Base-by-base conservation (phyloP, 306 rosid species). In the Echinosophora koreensis region DNA sequence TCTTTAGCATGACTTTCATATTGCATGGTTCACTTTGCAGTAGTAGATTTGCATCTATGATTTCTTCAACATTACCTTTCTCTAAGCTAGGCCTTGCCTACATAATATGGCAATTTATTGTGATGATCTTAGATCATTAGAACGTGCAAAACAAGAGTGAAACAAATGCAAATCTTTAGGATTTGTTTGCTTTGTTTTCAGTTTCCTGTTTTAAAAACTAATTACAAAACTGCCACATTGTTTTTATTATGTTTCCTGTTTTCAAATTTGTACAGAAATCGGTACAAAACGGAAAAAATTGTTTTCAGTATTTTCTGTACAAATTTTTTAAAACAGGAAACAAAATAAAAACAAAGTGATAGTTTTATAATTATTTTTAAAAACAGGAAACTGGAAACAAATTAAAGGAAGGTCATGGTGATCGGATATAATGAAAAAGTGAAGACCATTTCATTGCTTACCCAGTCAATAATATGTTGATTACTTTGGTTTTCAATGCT, bases 11-110 rank as follows among this genome's bases (percentile, higher is more conserved):
- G 82, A 87, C 86, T 54, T 90, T 82, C 83, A 77, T 81, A 77
- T 89, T 87, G 82, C 97, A 93, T 55, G 86, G 81, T 83, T 87
- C 88, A 61, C 80, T 82, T 70, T 69, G 78, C 46, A 73, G 62
- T 50, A 88, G 84, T 55, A 91, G 89, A 86, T 80, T 83, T 71
- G 83, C 97, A 74, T 93, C 98, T 62, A 93, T 62, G 10, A 93
- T 85, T 69, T 91, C 96, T 74, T 85, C 97, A 72, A 93, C 79
- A 8, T 50, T 64, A 3, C 86, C 93, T 49, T 55, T 70, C 82
- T 91, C 97, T 74, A 93, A 38, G 83, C 97, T 86, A 32, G 97
- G 93, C 71, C 90, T 86, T 76, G 94, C 93, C 98, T 93, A 82
- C 84, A 87, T 63, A 39, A 28, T 55, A 46, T n/a, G 50, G 28